Conservation (phyloP, 1,284 basidiomycete genomes). For the Stygiomarasmius scandens region DNA sequence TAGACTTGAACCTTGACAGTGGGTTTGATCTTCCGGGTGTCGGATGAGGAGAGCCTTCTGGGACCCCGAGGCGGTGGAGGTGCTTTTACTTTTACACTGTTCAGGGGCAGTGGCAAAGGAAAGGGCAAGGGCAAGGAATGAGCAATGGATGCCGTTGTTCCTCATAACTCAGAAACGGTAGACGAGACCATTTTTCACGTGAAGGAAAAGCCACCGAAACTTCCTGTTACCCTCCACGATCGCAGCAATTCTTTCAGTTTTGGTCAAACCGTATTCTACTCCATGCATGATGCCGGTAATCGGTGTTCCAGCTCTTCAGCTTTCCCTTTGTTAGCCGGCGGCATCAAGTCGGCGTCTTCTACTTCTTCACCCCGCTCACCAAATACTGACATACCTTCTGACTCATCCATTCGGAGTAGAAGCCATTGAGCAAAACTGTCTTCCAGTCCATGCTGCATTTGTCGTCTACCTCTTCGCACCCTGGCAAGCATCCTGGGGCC, state of each 20-base stretch:
- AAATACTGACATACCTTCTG: slow-evolving; percentile 28
- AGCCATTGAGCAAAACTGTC: slow-evolving; percentile 60
- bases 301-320: slow-evolving; percentile 24
- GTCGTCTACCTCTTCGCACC: slow-evolving; percentile 18
- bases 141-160: slow-evolving; percentile 13
- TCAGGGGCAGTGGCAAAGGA: too few relatives aligned
- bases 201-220: slow-evolving; percentile 36
- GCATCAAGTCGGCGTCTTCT: slow-evolving; percentile 16
- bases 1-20: slow-evolving; percentile 42
- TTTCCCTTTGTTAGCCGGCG: slow-evolving; percentile 22
- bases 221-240: slow-evolving; percentile 40
- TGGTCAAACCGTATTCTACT: slow-evolving; percentile 61
- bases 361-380: slow-evolving; percentile 19
- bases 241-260: slow-evolving; percentile 65
- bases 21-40: slow-evolving; percentile 47
- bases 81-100: slow-evolving; percentile 35
- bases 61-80: slow-evolving; percentile 8
- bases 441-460: slow-evolving; percentile 55
- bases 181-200: slow-evolving; percentile 26
- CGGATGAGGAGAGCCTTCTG: slow-evolving; percentile 24
- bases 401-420: slow-evolving; percentile 42
- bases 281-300: slow-evolving; percentile 32
- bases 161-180: slow-evolving; percentile 5
- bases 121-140: slow-evolving; percentile 23
- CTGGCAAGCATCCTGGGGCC: slow-evolving; percentile 45